Evolutionary conservation across 2,329 filamentous ascomycete species (phyloP), one percentile per base, ranked within the genome.

Genomic region (Aspergillus alliaceus): DNA sequence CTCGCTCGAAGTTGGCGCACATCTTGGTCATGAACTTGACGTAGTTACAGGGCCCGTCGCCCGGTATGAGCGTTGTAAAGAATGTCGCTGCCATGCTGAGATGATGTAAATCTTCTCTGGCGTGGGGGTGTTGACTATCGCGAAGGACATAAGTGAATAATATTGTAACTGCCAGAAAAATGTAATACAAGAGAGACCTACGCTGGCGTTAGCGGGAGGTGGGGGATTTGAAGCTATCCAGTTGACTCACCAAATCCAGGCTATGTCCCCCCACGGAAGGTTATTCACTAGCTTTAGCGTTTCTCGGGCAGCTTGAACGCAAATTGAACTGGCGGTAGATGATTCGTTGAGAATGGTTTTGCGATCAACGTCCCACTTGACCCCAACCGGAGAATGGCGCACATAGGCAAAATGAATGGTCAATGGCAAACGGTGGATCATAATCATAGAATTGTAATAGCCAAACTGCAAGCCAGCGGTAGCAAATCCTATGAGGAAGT

Each of bases 361-460:
- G 0, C 60, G 46, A 37, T 64, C 65, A 24, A 59, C 44, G 62
- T 20, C 63, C 48, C 20, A 58, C 58, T 18, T 60, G 48, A 37
- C 54, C 49, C 46, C 86, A 68, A 93, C 96, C 48, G 92, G 81
- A 4, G 90, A 91, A 71, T 91, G 89, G 57, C 95, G 92, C 39
- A 91, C 91, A 69, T 89, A 96, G 68, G 95, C 91, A 53, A 90
- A 96, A 25, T 93, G 92, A 69, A 96, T 90, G 66, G 96, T 90
- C 34, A 97, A 87, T 42, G 91, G 95, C 90, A 98, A 96, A 48
- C 93, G 90, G 73, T 98, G 93, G 61, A 97, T 96, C 1, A 95
- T 97, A 1, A 93, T 96, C 51, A 97, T 77, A 64, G 92, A 96
- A 75, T 98, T 97, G 79, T 97, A 96, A 75, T 98, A 98, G 3